Evolutionary conservation across 495 filamentous ascomycete species (phyloP).

Genomic region (Ramalina peruviana): DNA sequence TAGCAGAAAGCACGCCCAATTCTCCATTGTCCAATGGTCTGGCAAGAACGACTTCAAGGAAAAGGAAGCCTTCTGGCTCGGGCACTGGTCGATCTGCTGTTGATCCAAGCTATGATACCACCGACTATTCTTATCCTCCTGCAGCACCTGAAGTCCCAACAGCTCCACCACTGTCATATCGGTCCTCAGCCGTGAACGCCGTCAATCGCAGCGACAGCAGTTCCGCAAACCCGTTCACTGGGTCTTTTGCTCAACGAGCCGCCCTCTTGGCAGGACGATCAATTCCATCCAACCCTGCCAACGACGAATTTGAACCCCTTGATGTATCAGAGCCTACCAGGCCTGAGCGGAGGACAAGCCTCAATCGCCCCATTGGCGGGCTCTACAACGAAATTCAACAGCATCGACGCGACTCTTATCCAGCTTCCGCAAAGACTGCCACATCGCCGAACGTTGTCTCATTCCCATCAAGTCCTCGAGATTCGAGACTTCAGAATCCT

Average conservation of each 20-base stretch:
- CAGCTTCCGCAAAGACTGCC: slow-evolving; percentile 4
- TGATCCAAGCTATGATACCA: not conserved
- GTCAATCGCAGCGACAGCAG: slow-evolving; percentile 9
- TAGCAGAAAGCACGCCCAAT: slow-evolving; percentile 1
- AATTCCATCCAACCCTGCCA: not conserved
- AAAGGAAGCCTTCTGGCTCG: slow-evolving; percentile 23
- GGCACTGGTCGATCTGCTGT: slow-evolving; percentile 13
- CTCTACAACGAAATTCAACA: slow-evolving; percentile 13
- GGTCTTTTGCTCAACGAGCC: slow-evolving; percentile 16
- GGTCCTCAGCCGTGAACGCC: slow-evolving; percentile 31
- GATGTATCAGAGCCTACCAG: slow-evolving; percentile 1
- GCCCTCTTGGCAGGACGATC: slow-evolving; percentile 7
- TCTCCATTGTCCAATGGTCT: slow-evolving; percentile 25
- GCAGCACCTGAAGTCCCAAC: slow-evolving; percentile 46
- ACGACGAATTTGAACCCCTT: not conserved
- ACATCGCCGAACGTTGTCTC: slow-evolving; percentile 8
- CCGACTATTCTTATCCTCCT: slow-evolving; percentile 22
- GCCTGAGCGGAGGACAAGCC: slow-evolving; percentile 8
- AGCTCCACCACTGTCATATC: slow-evolving; percentile 44
- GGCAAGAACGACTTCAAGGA: slow-evolving; percentile 24
- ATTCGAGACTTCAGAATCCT: not conserved
- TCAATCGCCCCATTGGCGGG: slow-evolving; percentile 13
- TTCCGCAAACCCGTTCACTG: slow-evolving; percentile 3
- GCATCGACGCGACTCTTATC: slow-evolving; percentile 11
- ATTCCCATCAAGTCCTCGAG: slow-evolving; percentile 7